Evolutionary conservation across 1,284 basidiomycete genomes (phyloP).

Genomic region (Cryptococcus neoformans): DNA sequence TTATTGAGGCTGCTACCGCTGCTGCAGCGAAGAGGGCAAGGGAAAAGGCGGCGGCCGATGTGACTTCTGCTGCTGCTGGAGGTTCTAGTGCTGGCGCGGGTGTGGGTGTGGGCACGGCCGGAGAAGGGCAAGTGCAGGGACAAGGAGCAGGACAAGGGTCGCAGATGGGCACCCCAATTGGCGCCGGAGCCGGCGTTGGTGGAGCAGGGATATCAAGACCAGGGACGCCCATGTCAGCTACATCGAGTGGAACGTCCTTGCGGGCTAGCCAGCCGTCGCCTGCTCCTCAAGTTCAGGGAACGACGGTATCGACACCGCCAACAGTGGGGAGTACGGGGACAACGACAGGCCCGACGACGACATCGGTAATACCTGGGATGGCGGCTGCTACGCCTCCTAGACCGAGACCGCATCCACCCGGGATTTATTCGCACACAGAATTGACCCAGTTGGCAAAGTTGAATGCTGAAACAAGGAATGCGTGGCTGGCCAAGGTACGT

Average conservation of each 20-base stretch:
- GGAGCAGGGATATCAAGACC: neutral
- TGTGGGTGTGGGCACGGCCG: neutral
- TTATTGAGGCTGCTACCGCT: conserved; percentile 1
- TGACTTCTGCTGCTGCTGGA: neutral
- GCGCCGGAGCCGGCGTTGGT: neutral
- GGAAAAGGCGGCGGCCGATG: neutral
- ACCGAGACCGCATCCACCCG: conserved; percentile 3
- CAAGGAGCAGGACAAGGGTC: neutral
- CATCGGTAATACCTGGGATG: neutral
- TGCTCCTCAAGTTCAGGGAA: neutral
- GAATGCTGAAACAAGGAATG: conserved; percentile 1
- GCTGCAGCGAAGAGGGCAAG: conserved; percentile 4
- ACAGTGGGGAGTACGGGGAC: neutral
- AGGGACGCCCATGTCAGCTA: neutral
- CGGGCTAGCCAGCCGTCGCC: neutral
- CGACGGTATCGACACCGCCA: neutral
- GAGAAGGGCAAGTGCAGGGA: neutral
- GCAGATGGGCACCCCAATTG: neutral
- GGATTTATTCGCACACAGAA: conserved; percentile 4
- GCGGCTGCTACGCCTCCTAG: neutral
- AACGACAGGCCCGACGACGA: neutral
- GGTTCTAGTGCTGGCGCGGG: neutral
- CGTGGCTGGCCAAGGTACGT: conserved; percentile 11
- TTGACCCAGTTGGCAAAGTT: conserved; percentile 7
- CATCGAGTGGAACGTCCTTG: too few species aligned